Conservation (phyloP, 2,329 filamentous ascomycete genomes). For the Hysterium pulicare region DNA sequence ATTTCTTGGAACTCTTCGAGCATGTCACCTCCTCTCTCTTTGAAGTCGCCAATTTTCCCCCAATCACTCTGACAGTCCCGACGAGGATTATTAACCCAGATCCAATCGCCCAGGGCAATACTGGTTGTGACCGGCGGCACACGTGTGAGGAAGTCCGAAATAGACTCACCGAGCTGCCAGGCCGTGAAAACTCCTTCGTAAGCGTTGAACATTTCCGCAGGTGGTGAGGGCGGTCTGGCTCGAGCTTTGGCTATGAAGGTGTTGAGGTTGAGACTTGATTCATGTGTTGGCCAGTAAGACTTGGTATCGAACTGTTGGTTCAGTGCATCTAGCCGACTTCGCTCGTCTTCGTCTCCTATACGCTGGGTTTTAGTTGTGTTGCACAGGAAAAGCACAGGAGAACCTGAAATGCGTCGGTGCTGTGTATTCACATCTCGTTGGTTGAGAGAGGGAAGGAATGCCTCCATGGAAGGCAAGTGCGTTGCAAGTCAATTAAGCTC, state of each 20-base stretch:
- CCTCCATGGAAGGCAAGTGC: too few relatives aligned
- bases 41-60: slow-evolving; percentile 50
- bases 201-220: slow-evolving; percentile 46
- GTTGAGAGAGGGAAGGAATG: too few relatives aligned
- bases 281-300: slow-evolving; percentile 17
- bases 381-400: too few relatives aligned
- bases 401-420: too few relatives aligned
- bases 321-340: slow-evolving; percentile 17
- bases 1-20: slow-evolving; percentile 49
- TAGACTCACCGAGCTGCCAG: slow-evolving; percentile 62
- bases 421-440: too few relatives aligned
- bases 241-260: slow-evolving; percentile 12
- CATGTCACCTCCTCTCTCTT: slow-evolving; percentile 53
- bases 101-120: slow-evolving; percentile 58
- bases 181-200: slow-evolving; percentile 53
- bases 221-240: slow-evolving; percentile 8
- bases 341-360: slow-evolving; percentile 27
- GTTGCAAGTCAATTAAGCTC: too few relatives aligned
- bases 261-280: slow-evolving; percentile 22
- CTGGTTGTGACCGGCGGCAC: slow-evolving; percentile 65
- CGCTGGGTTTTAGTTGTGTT: slow-evolving; percentile 6
- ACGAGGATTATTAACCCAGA: slow-evolving; percentile 68
- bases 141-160: slow-evolving; percentile 63
- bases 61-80: slow-evolving; percentile 30
- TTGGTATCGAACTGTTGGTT: slow-evolving; percentile 15